Conservation (phyloP, 768 basidiomycete genomes). For the Solioccasus polychromus region DNA sequence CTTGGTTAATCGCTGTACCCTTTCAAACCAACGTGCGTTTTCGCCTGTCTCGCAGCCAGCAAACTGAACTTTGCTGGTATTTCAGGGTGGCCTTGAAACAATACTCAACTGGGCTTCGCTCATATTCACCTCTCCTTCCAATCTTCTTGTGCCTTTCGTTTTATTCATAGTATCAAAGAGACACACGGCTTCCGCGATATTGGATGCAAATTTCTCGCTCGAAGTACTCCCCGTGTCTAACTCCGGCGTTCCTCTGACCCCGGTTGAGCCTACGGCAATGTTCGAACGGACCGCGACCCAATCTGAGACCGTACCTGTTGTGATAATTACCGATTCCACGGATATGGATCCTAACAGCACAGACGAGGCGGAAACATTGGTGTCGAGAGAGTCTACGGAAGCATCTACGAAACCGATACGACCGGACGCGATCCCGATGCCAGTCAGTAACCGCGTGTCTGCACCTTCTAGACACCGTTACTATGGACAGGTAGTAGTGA, state of each 20-base stretch:
- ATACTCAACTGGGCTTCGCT: slow-evolving; percentile 27
- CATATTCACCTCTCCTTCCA: slow-evolving; percentile 20
- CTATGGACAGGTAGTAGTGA: slow-evolving; percentile 13
- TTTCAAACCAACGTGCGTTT: slow-evolving; percentile 23
- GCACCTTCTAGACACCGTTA: slow-evolving; percentile 20
- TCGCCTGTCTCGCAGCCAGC: not conserved
- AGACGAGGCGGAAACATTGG: slow-evolving; percentile 5
- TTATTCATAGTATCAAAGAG: slow-evolving; percentile 20
- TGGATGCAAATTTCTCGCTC: slow-evolving; percentile 13
- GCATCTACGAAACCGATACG: not conserved
- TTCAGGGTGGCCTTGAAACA: slow-evolving; percentile 11
- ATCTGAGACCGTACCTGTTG: slow-evolving; percentile 14
- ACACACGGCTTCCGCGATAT: slow-evolving; percentile 17
- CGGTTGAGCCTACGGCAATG: not conserved
- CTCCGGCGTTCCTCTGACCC: not conserved
- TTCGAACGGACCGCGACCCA: not conserved
- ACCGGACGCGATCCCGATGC: slow-evolving; percentile 14
- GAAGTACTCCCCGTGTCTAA: not conserved
- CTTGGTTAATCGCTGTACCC: slow-evolving; percentile 24
- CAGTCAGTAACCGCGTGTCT: slow-evolving; percentile 16
- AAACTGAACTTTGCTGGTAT: not conserved
- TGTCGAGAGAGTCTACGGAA: slow-evolving; percentile 5
- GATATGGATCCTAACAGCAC: not conserved
- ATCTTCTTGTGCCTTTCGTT: slow-evolving; percentile 23
- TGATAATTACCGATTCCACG: slow-evolving; percentile 17